These are phyloP conservation scores for Schizophyllum amplum DNA, from an alignment of 1,284 basidiomycete genomes.

Conservation along the genomic window DNA sequence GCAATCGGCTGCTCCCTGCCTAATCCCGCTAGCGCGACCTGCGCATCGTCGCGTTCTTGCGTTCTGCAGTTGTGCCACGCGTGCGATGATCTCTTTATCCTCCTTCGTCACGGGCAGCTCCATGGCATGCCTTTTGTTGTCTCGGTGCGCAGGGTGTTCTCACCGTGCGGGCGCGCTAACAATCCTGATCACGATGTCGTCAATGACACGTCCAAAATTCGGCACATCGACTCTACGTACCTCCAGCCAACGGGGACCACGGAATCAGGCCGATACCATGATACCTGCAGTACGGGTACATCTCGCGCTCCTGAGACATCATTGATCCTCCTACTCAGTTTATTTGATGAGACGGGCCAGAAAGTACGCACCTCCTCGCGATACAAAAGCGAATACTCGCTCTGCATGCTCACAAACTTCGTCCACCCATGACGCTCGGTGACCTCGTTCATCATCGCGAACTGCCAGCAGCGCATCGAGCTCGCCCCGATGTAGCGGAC, in stretches of 20 bases:
- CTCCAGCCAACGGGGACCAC: conserved; percentile 12
- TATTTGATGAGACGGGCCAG: too few relatives aligned
- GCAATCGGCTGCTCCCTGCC: conserved; percentile 6
- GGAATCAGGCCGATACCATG: conserved; percentile 17
- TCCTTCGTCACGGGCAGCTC: background rate
- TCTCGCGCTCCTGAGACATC: conserved; percentile 15
- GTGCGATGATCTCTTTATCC: too few relatives aligned
- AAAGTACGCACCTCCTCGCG: conserved; percentile 29
- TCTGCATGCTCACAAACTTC: conserved; percentile 30
- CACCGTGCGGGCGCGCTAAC: conserved; percentile 9
- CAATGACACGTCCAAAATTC: too few relatives aligned
- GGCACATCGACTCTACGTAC: background rate
- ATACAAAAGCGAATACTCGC: conserved; percentile 28
- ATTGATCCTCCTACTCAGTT: background rate
- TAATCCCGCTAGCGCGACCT: too few relatives aligned
- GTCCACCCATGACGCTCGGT: conserved; percentile 25
- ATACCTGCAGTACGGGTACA: conserved; percentile 15
- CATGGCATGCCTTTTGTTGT: background rate
- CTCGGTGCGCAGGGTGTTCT: background rate
- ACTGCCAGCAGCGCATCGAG: conserved; percentile 35
- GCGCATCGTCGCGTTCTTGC: too few relatives aligned
- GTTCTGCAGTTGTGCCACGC: too few relatives aligned
- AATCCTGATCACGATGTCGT: too few relatives aligned
- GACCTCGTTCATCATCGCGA: conserved; percentile 31
- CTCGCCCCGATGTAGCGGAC: conserved; percentile 37